Conservation (phyloP, 2,329 filamentous ascomycete genomes). For the Neodidymelliopsis sp. region DNA sequence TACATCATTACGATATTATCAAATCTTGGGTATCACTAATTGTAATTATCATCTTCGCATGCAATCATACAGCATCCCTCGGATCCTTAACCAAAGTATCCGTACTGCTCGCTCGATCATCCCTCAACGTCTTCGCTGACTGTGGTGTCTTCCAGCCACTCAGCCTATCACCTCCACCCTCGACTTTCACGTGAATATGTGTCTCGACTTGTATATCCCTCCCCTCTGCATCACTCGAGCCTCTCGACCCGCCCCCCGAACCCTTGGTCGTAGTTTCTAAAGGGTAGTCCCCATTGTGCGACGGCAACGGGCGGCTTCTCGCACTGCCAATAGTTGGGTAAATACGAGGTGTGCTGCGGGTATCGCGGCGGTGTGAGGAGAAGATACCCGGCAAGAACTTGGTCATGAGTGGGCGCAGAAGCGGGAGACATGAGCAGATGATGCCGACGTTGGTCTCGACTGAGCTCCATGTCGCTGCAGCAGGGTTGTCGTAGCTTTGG, state of each 20-base stretch:
- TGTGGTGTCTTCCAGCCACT: constrained; percentile 22
- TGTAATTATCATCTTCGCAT: background rate
- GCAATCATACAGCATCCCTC: constrained; percentile 4
- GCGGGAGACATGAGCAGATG: constrained; percentile 44
- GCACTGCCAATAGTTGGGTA: constrained; percentile 24
- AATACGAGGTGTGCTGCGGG: constrained; percentile 12
- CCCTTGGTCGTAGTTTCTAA: constrained; percentile 17
- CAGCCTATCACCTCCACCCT: constrained; percentile 14
- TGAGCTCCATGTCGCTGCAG: constrained; percentile 40
- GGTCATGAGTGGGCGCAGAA: constrained; percentile 37
- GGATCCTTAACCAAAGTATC: constrained; percentile 23
- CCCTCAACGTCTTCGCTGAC: background rate
- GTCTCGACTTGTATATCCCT: constrained; percentile 37
- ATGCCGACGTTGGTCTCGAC: constrained; percentile 45
- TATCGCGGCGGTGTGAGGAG: constrained; percentile 24
- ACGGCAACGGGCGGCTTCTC: constrained; percentile 8
- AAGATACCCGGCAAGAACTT: constrained; percentile 35
- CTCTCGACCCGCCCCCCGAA: constrained; percentile 8
- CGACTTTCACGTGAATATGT: constrained; percentile 32
- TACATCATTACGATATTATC: too few species aligned
- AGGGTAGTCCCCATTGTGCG: constrained; percentile 15
- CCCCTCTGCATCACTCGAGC: constrained; percentile 8
- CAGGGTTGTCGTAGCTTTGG: constrained; percentile 43
- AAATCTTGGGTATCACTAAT: constrained; percentile 11
- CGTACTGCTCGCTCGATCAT: constrained; percentile 16